A percentile compares a stretch with the other conserved stretches of the same genome.
phyloP scores from a whole-genome alignment of 1,284 basidiomycete species.

The Cryptococcus sp. region DNA sequence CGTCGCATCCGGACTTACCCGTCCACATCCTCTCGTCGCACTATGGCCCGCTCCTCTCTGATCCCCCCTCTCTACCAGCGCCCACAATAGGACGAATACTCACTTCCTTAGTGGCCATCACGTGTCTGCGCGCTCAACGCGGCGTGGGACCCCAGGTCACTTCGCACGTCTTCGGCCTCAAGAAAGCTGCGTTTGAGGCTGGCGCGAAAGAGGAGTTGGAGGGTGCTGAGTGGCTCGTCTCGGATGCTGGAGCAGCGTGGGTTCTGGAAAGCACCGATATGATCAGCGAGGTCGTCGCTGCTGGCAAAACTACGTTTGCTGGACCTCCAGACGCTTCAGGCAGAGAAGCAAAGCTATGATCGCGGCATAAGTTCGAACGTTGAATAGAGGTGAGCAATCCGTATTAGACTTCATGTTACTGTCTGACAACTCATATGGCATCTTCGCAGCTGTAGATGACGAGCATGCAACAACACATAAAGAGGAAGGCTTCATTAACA shows the following conservation, averaged over 20 bases:
- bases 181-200: conserved; percentile 65
- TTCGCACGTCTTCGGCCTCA: conserved; percentile 88
- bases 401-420: too few relatives aligned
- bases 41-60: conserved; percentile 84
- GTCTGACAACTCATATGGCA: too few relatives aligned
- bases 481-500: too few relatives aligned
- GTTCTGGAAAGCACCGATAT: conserved; percentile 82
- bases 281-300: conserved; percentile 29
- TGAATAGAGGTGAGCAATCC: too few relatives aligned
- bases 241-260: conserved; percentile 91
- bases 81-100: conserved; percentile 70
- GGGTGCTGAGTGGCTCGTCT: conserved; percentile 79
- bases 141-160: conserved; percentile 88
- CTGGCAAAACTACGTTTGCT: conserved; percentile 30
- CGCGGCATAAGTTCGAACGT: not conserved
- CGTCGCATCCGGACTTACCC: conserved; percentile 67
- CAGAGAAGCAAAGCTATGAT: not conserved
- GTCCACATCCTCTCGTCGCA: conserved; percentile 86
- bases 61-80: conserved; percentile 52
- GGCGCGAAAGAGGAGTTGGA: conserved; percentile 58
- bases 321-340: conserved; percentile 7
- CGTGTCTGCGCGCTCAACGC: conserved; percentile 85
- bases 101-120: conserved; percentile 84
- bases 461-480: too few relatives aligned
- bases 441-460: too few relatives aligned